Conservation (phyloP, 2,329 filamentous ascomycete species). For the Metarhizium robertsii region DNA sequence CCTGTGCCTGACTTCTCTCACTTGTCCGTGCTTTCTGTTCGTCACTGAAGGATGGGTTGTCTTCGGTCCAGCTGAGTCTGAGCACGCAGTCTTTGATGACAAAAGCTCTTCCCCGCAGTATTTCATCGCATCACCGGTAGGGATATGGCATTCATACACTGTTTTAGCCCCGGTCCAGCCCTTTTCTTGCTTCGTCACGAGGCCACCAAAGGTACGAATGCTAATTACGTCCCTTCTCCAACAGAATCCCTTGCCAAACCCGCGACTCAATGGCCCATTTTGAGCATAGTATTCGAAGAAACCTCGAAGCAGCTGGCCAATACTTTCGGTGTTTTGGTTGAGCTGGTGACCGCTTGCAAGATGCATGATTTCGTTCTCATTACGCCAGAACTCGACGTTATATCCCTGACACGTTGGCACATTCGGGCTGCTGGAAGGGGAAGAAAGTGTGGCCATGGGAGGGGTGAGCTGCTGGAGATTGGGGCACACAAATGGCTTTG, state of each 20-base stretch:
- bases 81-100: constrained; percentile 4
- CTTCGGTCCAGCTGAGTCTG: background rate
- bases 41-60: constrained; percentile 1
- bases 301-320: constrained; percentile 65
- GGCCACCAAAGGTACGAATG: constrained; percentile 60
- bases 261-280: constrained; percentile 41
- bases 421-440: constrained; percentile 13
- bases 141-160: constrained; percentile 42
- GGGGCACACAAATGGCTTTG: constrained; percentile 69
- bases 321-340: constrained; percentile 57
- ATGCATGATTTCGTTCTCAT: constrained; percentile 58
- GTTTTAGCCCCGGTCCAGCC: constrained; percentile 82
- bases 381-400: constrained; percentile 68
- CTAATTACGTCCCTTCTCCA: constrained; percentile 77
- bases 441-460: constrained; percentile 25
- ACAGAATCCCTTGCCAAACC: constrained; percentile 52
- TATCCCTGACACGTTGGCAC: constrained; percentile 47
- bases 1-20: constrained; percentile 66
- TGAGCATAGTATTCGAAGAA: constrained; percentile 86
- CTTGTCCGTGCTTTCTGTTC: constrained; percentile 26
- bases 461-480: constrained; percentile 62
- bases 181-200: constrained; percentile 66
- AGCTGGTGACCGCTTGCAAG: constrained; percentile 50
- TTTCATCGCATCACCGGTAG: constrained; percentile 8
- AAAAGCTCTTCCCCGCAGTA: background rate